Percentiles rank a stretch among this genome's conserved stretches.
phyloP scores from a whole-genome alignment of 2,329 filamentous ascomycete species.

The Neopestalotiopsis rosae region DNA sequence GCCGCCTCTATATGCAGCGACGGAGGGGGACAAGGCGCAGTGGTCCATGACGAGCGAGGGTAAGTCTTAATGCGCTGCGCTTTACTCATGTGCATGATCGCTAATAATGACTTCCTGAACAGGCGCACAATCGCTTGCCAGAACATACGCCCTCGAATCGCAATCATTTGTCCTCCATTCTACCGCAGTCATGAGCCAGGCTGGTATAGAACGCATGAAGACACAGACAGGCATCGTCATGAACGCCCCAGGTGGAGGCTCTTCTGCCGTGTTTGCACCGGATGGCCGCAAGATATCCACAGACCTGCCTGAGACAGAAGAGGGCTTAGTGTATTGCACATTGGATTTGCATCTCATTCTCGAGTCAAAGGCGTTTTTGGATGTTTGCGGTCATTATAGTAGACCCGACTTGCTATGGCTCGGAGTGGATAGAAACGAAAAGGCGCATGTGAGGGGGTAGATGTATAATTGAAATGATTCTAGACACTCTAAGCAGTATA shows the following conservation, averaged over 20 bases:
- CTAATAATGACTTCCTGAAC: not conserved
- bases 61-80: slow-evolving; percentile 24
- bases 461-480: not conserved
- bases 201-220: slow-evolving; percentile 48
- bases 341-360: slow-evolving; percentile 48
- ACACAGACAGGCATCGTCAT: slow-evolving; percentile 44
- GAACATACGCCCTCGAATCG: slow-evolving; percentile 62
- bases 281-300: slow-evolving; percentile 52
- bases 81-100: not conserved
- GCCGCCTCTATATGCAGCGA: slow-evolving; percentile 40
- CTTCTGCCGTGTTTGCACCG: slow-evolving; percentile 46
- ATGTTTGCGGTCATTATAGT: slow-evolving; percentile 54
- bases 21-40: slow-evolving; percentile 22
- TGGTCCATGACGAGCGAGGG: slow-evolving; percentile 39
- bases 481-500: no score
- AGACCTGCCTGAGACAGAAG: slow-evolving; percentile 29
- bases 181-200: slow-evolving; percentile 50
- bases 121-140: slow-evolving; percentile 45
- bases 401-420: slow-evolving; percentile 57
- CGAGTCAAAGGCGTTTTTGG: slow-evolving; percentile 46
- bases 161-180: slow-evolving; percentile 58
- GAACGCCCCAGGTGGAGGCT: slow-evolving; percentile 43
- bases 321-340: slow-evolving; percentile 51
- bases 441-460: not conserved
- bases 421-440: slow-evolving; percentile 31